Evolutionary conservation across 2,329 filamentous ascomycete genomes (phyloP), one percentile per base, ranked within the genome.

Genomic region (Dothidotthia symphoricarpi): DNA sequence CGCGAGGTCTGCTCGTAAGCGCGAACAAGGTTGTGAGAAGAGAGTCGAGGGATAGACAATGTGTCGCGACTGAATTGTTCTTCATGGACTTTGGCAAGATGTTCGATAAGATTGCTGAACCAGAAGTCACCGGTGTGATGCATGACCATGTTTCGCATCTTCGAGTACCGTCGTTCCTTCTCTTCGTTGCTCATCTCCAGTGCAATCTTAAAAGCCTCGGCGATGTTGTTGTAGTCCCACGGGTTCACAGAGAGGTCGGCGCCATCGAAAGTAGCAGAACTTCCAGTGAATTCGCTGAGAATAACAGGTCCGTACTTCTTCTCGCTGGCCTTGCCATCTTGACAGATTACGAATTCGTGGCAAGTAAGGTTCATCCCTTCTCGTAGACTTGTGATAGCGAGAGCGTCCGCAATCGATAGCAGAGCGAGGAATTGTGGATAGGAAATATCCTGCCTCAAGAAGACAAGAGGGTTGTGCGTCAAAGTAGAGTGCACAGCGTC

Each of bases 311-410:
- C 88, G 57, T 93, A 82, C 67, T 88, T 90, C 71, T 89, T 89
- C 2, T 76, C 73, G 45, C 80, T 70, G 34, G 77, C 75, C 51
- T 79, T 80, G 27, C 90, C 90, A 58, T 97, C 91, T 61, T 97
- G 91, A 60, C 90, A 96, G 51, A 88, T 87, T 24, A 96, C 78
- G 59, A 89, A 97, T 64, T 97, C 91, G 63, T 97, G 93, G 5
- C 86, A 90, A 0, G 91, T 96, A 39, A 97, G 70, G 63, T 96
- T 97, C 93, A 97, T 97, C 47, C 91, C 91, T 65, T 97, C 91
- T 35, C 93, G 88, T 55, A 97, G 82, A 61, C 88, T 94, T 2
- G 91, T 94, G 58, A 97, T 93, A 80, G 96, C 93, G 33, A 97
- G 74, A 3, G 85, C 86, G 69, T 97, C 90, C 2, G 91, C 93